A percentile compares a stretch with the other conserved stretches of the same genome.
Evolutionary conservation across 2,329 filamentous ascomycete species (phyloP).

Genomic region (Cladophialophora bantiana): DNA sequence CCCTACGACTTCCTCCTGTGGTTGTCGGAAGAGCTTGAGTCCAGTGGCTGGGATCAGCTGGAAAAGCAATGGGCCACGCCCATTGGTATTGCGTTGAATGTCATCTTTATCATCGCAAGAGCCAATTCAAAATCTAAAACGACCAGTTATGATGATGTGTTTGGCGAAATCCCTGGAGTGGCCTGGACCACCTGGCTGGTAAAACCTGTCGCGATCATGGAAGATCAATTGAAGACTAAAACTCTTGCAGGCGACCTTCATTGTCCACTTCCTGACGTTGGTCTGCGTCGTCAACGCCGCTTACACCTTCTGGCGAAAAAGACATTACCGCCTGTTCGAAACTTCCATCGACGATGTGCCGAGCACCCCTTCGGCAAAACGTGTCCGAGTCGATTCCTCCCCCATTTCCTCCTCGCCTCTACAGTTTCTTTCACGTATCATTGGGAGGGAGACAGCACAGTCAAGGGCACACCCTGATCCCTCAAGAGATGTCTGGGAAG

Average conservation of each 20-base stretch:
- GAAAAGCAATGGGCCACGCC: slow-evolving; percentile 75
- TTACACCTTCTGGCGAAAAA: slow-evolving; percentile 80
- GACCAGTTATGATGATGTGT: slow-evolving; percentile 77
- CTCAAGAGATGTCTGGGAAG: slow-evolving; percentile 89
- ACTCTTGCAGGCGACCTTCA: slow-evolving; percentile 65
- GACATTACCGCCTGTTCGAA: slow-evolving; percentile 91
- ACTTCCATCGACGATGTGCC: slow-evolving; percentile 77
- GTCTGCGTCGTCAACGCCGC: slow-evolving; percentile 77
- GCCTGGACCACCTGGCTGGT: slow-evolving; percentile 74
- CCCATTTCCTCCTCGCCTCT: slow-evolving; percentile 80
- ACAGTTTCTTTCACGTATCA: slow-evolving; percentile 71
- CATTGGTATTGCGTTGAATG: slow-evolving; percentile 77
- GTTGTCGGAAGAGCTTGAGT: slow-evolving; percentile 91
- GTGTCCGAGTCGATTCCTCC: slow-evolving; percentile 86
- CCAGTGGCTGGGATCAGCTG: slow-evolving; percentile 84
- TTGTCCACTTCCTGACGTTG: slow-evolving; percentile 72
- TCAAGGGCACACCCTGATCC: slow-evolving; percentile 83
- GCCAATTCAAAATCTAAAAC: slow-evolving; percentile 71
- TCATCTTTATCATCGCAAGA: slow-evolving; percentile 80
- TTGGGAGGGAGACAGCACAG: slow-evolving; percentile 75
- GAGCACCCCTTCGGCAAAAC: slow-evolving; percentile 82
- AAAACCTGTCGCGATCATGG: slow-evolving; percentile 41
- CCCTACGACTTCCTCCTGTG: slow-evolving; percentile 89
- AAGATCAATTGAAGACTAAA: slow-evolving; percentile 22
- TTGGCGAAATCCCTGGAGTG: slow-evolving; percentile 70